phyloP scores from a whole-genome alignment of 371 early-diverging fungal species.

The Mortierella sp. region DNA sequence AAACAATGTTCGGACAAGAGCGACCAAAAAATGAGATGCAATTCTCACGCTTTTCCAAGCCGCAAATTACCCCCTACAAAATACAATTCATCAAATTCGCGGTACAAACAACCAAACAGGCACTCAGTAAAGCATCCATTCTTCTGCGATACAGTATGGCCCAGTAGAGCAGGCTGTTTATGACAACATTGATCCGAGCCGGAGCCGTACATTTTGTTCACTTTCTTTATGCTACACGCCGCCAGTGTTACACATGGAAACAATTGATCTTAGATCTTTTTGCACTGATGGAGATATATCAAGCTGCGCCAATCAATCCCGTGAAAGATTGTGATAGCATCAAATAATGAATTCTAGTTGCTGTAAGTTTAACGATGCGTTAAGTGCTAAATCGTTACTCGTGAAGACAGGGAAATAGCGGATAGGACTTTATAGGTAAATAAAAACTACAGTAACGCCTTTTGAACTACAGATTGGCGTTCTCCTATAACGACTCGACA shows the following conservation, averaged over 20 bases:
- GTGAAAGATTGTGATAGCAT: too few relatives aligned
- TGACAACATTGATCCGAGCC: not conserved
- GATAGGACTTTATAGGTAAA: not conserved
- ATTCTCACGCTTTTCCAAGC: not conserved
- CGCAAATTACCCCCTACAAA: not conserved
- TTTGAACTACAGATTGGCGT: conserved; percentile 5
- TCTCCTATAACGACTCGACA: not conserved
- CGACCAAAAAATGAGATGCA: not conserved
- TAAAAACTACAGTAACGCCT: not conserved
- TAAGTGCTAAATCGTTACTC: too few relatives aligned
- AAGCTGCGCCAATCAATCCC: too few relatives aligned
- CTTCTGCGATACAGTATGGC: too few relatives aligned
- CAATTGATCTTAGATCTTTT: too few relatives aligned
- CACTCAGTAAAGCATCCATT: not conserved
- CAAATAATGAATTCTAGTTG: too few relatives aligned
- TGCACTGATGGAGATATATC: too few relatives aligned
- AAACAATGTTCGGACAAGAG: not conserved
- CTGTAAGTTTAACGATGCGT: too few relatives aligned
- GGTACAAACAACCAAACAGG: not conserved
- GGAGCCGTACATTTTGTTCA: not conserved
- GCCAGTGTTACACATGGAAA: not conserved
- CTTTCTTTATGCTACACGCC: not conserved
- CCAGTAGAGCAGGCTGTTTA: not conserved
- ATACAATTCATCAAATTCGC: not conserved
- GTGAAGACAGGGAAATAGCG: too few relatives aligned